A percentile compares a stretch with the other conserved stretches of the same genome.
phyloP scores from a whole-genome alignment of 768 basidiomycete species.

The Pulveroboletus sp. region DNA sequence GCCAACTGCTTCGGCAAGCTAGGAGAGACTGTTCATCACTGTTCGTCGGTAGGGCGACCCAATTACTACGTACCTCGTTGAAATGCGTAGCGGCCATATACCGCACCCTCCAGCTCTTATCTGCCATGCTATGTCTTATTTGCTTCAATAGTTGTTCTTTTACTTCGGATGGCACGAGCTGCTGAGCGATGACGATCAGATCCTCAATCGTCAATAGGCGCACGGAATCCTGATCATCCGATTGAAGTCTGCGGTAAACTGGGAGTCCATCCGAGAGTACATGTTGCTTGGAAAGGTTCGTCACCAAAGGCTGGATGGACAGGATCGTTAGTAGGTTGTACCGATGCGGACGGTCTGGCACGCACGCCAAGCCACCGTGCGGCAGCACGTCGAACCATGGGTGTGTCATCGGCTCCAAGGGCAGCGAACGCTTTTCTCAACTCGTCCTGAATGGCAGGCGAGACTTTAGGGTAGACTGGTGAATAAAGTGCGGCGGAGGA shows the following conservation, averaged over 20 bases:
- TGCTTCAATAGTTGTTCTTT: conserved; percentile 86
- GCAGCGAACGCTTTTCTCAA: conserved; percentile 78
- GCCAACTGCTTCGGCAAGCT: conserved; percentile 92
- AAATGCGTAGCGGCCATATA: conserved; percentile 99
- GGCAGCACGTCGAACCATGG: conserved; percentile 96
- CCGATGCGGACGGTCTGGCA: conserved; percentile 13
- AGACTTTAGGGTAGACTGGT: conserved; percentile 80
- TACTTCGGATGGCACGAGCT: conserved; percentile 81
- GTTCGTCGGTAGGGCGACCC: background rate
- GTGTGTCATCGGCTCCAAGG: conserved; percentile 90
- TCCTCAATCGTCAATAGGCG: conserved; percentile 93
- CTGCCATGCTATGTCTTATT: conserved; percentile 81
- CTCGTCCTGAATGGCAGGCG: conserved; percentile 74
- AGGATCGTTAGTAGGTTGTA: conserved; percentile 10
- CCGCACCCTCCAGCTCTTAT: conserved; percentile 98
- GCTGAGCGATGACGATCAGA: conserved; percentile 86
- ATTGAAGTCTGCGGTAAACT: conserved; percentile 88
- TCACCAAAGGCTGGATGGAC: conserved; percentile 61
- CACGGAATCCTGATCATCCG: conserved; percentile 98
- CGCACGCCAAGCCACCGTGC: conserved; percentile 94
- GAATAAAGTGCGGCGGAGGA: conserved; percentile 93
- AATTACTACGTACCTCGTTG: conserved; percentile 62
- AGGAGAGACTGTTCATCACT: background rate
- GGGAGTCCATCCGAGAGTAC: conserved; percentile 85
- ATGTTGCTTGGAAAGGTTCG: conserved; percentile 72